These are phyloP conservation scores for Castanea crenata DNA, from an alignment of 306 rosid species.

Conservation along the genomic window DNA sequence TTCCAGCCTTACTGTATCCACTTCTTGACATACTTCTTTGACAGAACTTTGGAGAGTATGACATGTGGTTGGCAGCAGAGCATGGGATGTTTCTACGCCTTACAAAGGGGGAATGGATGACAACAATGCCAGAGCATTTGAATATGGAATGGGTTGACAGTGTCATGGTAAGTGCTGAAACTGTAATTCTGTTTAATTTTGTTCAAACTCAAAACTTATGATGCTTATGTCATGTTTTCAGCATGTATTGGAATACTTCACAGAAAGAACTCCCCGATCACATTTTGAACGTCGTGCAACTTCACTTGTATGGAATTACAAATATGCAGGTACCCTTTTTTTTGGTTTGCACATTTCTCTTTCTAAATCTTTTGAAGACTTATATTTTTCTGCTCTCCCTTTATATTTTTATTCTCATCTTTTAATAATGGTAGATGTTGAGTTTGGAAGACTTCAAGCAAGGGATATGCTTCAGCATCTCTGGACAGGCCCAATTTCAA, in stretches of 20 bases:
- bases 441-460: conserved; percentile 94
- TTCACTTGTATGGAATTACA: conserved; percentile 97
- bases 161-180: conserved; percentile 56
- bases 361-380: not conserved
- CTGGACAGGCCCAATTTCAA: conserved; percentile 97
- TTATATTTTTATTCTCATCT: conserved; percentile 16
- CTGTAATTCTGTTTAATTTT: conserved; percentile 12
- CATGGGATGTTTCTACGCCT: conserved; percentile 87
- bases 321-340: conserved; percentile 69
- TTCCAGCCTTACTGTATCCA: conserved; percentile 7
- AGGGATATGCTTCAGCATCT: conserved; percentile 97
- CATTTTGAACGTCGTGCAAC: conserved; percentile 65
- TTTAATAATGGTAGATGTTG: conserved; percentile 55
- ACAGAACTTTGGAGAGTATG: conserved; percentile 78
- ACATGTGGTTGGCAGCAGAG: conserved; percentile 98
- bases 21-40: conserved; percentile 28
- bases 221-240: conserved; percentile 34
- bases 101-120: conserved; percentile 89
- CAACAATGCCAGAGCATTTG: conserved; percentile 95
- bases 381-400: conserved; percentile 7
- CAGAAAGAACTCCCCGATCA: conserved; percentile 89
- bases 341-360: not conserved
- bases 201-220: conserved; percentile 25
- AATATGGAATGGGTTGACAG: conserved; percentile 97
- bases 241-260: conserved; percentile 93